These are phyloP conservation scores for Solanum bukasovii DNA, from an alignment of 257 asterid species.

Conservation along the genomic window DNA sequence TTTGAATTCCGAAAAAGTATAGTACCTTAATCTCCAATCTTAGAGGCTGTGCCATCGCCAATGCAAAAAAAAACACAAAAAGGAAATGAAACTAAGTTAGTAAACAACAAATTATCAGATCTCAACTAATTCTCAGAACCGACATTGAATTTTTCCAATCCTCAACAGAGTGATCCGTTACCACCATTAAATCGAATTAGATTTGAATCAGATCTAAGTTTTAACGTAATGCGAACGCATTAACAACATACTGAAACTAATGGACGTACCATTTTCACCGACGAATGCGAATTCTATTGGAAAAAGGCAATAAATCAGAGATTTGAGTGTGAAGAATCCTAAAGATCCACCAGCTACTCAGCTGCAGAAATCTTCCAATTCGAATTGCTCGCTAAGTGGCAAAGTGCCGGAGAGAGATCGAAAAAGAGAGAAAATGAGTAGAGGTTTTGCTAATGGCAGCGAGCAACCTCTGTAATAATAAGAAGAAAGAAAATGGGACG, in stretches of 20 bases:
- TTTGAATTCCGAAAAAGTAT: background rate
- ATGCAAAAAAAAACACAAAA: background rate
- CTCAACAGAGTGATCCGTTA: background rate
- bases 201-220: conserved; percentile 1
- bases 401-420: conserved; percentile 1
- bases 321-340: background rate
- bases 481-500: background rate
- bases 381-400: background rate
- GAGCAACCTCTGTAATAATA: conserved; percentile 7
- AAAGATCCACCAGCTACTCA: background rate
- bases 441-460: conserved; percentile 13
- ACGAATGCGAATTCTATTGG: background rate
- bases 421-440: background rate
- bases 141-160: background rate
- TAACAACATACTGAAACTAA: background rate
- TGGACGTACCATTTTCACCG: background rate
- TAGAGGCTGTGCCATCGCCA: conserved; percentile 5
- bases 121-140: background rate
- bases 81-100: background rate
- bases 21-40: conserved; percentile 9
- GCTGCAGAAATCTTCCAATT: background rate
- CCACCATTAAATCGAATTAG: background rate
- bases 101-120: background rate
- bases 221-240: background rate
- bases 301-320: background rate